Conservation (phyloP, 768 basidiomycete species). For the Tricholoma saponaceum region DNA sequence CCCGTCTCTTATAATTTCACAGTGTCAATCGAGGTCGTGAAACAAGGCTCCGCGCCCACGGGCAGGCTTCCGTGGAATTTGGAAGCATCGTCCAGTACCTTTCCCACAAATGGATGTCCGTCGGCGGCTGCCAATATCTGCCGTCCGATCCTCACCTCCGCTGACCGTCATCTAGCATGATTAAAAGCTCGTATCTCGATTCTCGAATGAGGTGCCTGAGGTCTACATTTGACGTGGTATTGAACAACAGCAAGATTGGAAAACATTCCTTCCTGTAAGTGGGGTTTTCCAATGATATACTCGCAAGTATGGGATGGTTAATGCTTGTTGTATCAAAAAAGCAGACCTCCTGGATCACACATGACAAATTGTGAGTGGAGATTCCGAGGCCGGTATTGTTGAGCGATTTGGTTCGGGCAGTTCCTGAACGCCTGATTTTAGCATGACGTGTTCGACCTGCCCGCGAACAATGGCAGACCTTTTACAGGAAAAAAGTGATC, state of each 20-base stretch:
- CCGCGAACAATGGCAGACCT: not conserved
- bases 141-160: not conserved
- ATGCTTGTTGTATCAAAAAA: not conserved
- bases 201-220: not conserved
- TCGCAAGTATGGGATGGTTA: conserved; percentile 1
- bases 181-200: not conserved
- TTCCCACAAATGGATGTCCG: no score
- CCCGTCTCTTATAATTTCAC: no score
- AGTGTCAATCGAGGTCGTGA: no score
- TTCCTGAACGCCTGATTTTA: conserved; percentile 6
- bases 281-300: not conserved
- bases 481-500: conserved; percentile 4
- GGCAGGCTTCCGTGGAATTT: no score
- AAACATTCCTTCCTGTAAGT: conserved; percentile 1
- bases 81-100: no score
- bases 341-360: no score
- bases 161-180: not conserved
- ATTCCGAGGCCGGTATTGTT: not conserved
- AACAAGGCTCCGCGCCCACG: no score
- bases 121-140: no score
- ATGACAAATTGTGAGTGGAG: conserved; percentile 2
- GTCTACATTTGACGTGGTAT: conserved; percentile 1
- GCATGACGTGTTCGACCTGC: conserved; percentile 5
- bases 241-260: not conserved
- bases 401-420: conserved; percentile 7